Conservation (phyloP, 805 yeast species). For the Kockiozyma suomiensis region DNA sequence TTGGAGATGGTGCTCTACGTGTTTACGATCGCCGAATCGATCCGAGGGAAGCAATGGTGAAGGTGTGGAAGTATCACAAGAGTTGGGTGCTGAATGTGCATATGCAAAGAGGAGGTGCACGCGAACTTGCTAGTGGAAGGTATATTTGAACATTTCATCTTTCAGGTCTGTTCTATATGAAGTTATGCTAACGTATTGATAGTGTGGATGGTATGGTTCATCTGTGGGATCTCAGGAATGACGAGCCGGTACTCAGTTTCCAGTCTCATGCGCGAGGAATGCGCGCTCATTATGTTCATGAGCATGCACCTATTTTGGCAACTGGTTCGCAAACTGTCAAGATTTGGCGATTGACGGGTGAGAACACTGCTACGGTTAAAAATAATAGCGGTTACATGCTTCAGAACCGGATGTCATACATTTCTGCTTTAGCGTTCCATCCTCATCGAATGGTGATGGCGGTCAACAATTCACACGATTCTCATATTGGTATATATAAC, state of each 20-base stretch:
- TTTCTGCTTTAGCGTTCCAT: slow-evolving; percentile 74
- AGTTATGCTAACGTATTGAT: not conserved
- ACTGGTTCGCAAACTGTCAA: slow-evolving; percentile 81
- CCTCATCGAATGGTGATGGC: slow-evolving; percentile 96
- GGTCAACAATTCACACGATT: slow-evolving; percentile 76
- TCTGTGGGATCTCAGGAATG: slow-evolving; percentile 85
- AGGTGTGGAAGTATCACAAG: slow-evolving; percentile 67
- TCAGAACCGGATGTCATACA: slow-evolving; percentile 48
- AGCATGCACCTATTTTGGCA: slow-evolving; percentile 93
- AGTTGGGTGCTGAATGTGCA: slow-evolving; percentile 74
- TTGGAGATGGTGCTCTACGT: slow-evolving; percentile 84
- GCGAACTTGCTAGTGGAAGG: slow-evolving; percentile 81
- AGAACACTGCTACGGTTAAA: slow-evolving; percentile 62
- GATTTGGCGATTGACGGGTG: slow-evolving; percentile 85
- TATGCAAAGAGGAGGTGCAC: slow-evolving; percentile 94
- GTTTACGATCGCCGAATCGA: slow-evolving; percentile 89
- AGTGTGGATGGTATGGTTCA: slow-evolving; percentile 74
- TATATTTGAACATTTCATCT: slow-evolving; percentile 38
- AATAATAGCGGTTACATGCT: slow-evolving; percentile 46
- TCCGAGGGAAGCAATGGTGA: slow-evolving; percentile 81
- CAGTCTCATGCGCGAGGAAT: slow-evolving; percentile 55
- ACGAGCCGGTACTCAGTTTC: slow-evolving; percentile 68
- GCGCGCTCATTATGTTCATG: slow-evolving; percentile 82
- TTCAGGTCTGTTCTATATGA: not conserved
- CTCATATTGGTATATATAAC: slow-evolving; percentile 64